Evolutionary conservation across 176 grass and related monocot genomes (phyloP).

Genomic region (Oryza glumipatula): DNA sequence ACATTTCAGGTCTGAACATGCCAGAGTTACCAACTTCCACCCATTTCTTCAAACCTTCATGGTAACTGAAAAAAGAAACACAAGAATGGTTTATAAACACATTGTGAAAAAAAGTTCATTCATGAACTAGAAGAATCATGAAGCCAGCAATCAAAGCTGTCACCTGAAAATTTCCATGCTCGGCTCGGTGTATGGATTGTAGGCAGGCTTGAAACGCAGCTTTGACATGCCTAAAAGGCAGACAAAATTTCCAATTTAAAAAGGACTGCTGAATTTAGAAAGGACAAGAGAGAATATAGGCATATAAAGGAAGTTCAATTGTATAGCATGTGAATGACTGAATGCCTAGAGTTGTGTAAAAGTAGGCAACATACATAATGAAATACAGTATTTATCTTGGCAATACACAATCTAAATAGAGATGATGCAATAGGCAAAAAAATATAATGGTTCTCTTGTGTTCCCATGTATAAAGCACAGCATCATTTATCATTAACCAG

Average conservation of each 20-base stretch:
- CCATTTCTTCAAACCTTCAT: conserved; percentile 93
- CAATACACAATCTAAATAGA: neutral
- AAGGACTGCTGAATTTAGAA: neutral
- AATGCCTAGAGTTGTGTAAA: neutral
- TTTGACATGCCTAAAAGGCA: conserved; percentile 77
- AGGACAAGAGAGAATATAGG: neutral
- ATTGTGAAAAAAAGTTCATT: neutral
- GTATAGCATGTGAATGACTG: neutral
- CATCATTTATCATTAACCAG: neutral
- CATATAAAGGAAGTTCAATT: neutral
- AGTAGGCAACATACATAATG: neutral
- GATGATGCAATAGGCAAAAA: neutral
- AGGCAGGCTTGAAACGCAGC: conserved; percentile 95
- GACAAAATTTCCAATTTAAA: conserved; percentile 13
- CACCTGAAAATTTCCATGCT: conserved; percentile 99
- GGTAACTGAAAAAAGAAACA: conserved; percentile 69
- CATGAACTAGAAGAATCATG: neutral
- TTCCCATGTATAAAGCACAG: neutral
- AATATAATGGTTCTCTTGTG: neutral
- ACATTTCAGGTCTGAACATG: conserved; percentile 99
- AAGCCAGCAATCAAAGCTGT: conserved; percentile 24
- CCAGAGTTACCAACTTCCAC: conserved; percentile 94
- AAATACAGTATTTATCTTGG: neutral
- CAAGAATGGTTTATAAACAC: neutral
- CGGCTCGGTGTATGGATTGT: conserved; percentile 95